Base-by-base conservation (phyloP, 2,329 filamentous ascomycete species). In the Davidsoniella eucalypti region DNA sequence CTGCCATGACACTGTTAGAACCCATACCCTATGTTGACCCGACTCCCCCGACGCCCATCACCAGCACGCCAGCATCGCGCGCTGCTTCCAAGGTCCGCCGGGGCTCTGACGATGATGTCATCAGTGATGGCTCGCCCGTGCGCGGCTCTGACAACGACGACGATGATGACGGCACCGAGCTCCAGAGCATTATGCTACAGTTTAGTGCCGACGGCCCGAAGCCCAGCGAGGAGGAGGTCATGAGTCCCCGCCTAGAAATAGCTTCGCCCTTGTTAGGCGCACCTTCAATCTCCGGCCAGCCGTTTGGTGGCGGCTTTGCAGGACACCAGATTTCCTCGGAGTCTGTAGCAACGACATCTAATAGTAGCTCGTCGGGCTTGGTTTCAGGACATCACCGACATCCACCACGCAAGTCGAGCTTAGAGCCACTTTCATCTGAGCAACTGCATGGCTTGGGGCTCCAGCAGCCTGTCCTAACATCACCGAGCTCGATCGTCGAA, bases 181-280 rank as follows among this genome's bases (percentile, higher is more conserved):
- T 98, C 54, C 86, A 95, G 65, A 94, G 76, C 61, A 96, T 98
- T 62, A 96, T 98, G 86, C 86, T 87, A 55, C 92, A 96, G 65
- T 96, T 96, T 58, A 81, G 83, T 57, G 80, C 85, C 60, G 78
- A 78, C 47, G 78, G 78, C 25, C 78, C 79, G 47, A 84, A 80
- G 0, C 82, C 80, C 1, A 81, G 73, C 4, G 78, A 76, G 54
- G 81, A 90, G 47, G 86, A 93, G 63, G 87, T 94, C 60, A 94
- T 94, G 87, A 94, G 87, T 55, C 87, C 87, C 4, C 75, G 86
- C 26, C 65, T 94, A 41, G 87, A 90, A 63, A 75, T 90, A 53
- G 78, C 86, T n/a, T 83, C 83, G 26, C 86, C 88, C 5, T 73
- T 87, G 57, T 69, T 92, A 40, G 72, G 76, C n/a, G 72, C 71